Conservation (phyloP, 805 yeast species). For the Candida insectalens region DNA sequence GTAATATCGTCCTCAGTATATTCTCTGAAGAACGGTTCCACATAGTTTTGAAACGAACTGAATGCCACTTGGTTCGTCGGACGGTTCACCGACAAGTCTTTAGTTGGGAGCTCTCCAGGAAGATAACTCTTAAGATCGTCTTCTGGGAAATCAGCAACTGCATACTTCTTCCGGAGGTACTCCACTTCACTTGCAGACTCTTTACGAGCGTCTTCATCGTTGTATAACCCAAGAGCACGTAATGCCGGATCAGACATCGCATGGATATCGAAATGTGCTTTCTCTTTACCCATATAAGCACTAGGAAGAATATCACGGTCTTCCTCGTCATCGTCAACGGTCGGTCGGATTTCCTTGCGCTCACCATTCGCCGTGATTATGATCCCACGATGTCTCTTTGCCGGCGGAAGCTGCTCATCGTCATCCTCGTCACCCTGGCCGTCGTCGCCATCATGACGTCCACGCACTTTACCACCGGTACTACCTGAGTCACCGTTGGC, state of each 20-base stretch:
- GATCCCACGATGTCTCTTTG: conserved; percentile 3
- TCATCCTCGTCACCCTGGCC: conserved; percentile 10
- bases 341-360: conserved; percentile 3
- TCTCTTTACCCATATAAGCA: conserved; percentile 20
- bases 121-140: conserved; percentile 62
- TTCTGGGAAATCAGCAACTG: conserved; percentile 85
- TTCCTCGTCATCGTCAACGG: conserved; percentile 1
- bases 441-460: conserved; percentile 5
- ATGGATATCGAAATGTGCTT: conserved; percentile 12
- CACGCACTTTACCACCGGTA: conserved; percentile 3
- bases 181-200: conserved; percentile 54
- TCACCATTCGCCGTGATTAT: conserved; percentile 6
- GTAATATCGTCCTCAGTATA: conserved; percentile 75
- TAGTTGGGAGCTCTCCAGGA: conserved; percentile 84
- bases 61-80: conserved; percentile 89
- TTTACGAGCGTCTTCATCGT: conserved; percentile 49
- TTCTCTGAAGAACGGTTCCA: conserved; percentile 77
- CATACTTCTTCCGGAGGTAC: conserved; percentile 64
- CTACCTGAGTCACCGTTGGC: conserved; percentile 1
- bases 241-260: conserved; percentile 13
- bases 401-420: conserved; percentile 3
- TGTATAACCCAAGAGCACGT: conserved; percentile 14
- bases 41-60: conserved; percentile 72
- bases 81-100: conserved; percentile 75
- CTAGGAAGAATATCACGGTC: conserved; percentile 29